Evolutionary conservation across 345 rosid species (phyloP).

Genomic region (Eucalyptus paniculata): DNA sequence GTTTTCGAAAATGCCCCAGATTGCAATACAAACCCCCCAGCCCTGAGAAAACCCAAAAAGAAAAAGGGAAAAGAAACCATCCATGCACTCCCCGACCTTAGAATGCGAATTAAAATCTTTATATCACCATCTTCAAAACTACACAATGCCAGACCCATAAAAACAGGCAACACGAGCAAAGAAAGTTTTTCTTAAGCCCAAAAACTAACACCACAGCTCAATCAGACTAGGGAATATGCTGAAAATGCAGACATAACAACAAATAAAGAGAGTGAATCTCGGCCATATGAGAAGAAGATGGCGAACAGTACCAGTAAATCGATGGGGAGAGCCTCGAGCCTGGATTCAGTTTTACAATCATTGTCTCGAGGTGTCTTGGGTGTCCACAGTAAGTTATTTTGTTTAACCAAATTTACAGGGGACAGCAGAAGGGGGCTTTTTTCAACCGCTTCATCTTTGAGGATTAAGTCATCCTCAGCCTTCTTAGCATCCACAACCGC

Average conservation of each 20-base stretch:
- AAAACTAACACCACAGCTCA: not conserved
- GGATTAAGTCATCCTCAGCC: conserved; percentile 4
- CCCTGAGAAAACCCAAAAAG: not conserved
- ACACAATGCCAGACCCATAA: not conserved
- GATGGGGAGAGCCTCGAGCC: conserved; percentile 78
- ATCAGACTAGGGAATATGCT: not conserved
- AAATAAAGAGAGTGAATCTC: not conserved
- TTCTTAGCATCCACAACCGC: conserved; percentile 35
- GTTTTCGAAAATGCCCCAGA: not conserved
- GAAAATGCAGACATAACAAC: not conserved
- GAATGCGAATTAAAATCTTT: not conserved
- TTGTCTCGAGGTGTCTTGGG: conserved; percentile 67
- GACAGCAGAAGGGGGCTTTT: conserved; percentile 47
- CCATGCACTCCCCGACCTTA: not conserved
- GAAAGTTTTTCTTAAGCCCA: not conserved
- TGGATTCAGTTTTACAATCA: conserved; percentile 45
- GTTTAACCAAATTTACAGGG: conserved; percentile 38
- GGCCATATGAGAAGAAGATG: not conserved
- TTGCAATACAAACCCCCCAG: not conserved
- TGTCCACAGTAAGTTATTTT: conserved; percentile 33
- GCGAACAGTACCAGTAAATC: conserved; percentile 56
- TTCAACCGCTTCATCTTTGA: conserved; percentile 17
- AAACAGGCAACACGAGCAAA: not conserved
- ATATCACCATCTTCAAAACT: not conserved
- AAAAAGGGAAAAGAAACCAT: not conserved